phyloP scores from a whole-genome alignment of 2,329 filamentous ascomycete genomes.

The Alternaria brassicae region DNA sequence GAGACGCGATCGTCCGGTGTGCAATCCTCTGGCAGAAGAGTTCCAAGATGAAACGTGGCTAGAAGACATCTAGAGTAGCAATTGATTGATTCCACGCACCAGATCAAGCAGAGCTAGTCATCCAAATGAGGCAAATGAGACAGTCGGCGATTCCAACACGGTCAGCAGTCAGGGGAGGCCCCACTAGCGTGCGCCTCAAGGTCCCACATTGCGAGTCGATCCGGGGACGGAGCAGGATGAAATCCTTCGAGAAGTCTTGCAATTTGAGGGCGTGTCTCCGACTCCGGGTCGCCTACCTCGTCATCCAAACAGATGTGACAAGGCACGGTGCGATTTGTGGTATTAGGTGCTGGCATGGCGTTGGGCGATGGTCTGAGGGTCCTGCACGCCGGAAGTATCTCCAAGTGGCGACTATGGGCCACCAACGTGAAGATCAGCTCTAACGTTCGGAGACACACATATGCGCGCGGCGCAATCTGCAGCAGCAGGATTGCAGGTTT shows the following conservation, averaged over 20 bases:
- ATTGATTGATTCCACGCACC: slow-evolving; percentile 12
- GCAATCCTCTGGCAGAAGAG: slow-evolving; percentile 4
- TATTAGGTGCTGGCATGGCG: slow-evolving; percentile 1
- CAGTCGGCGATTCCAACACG: slow-evolving; percentile 10
- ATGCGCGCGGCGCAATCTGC: slow-evolving; percentile 35
- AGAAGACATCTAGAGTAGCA: slow-evolving; percentile 13
- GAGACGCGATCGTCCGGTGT: slow-evolving; percentile 1
- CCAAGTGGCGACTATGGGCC: not conserved
- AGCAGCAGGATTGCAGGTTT: slow-evolving; percentile 31
- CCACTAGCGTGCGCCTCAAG: slow-evolving; percentile 34
- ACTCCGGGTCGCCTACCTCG: not conserved
- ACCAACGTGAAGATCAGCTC: slow-evolving; percentile 7
- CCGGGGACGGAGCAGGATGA: slow-evolving; percentile 19
- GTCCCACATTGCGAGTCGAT: slow-evolving; percentile 37
- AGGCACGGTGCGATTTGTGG: not conserved
- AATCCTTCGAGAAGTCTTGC: slow-evolving; percentile 16
- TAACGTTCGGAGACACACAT: slow-evolving; percentile 4
- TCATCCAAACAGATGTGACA: not conserved
- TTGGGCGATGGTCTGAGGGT: not conserved
- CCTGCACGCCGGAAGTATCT: not conserved
- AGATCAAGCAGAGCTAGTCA: not conserved
- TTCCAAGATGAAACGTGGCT: not conserved
- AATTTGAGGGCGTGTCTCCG: slow-evolving; percentile 3
- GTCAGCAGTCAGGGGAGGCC: slow-evolving; percentile 26
- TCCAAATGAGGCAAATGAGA: slow-evolving; percentile 13